Percentiles rank a stretch among this genome's conserved stretches.
phyloP scores from a whole-genome alignment of 805 yeast species.

The Saccharomycopsis sp. region DNA sequence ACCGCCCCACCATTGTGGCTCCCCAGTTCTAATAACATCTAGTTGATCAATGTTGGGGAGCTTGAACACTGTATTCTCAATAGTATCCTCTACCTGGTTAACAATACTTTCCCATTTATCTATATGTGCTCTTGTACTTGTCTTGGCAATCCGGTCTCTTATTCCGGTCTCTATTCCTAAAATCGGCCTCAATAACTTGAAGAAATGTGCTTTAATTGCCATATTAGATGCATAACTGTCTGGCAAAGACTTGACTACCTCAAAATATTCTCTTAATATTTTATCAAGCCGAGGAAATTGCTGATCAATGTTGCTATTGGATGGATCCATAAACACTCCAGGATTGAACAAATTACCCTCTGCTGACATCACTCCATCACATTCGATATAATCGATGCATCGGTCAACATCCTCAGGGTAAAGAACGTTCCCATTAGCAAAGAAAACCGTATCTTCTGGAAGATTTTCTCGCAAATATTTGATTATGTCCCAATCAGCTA shows the following conservation, averaged over 20 bases:
- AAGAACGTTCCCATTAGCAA: constrained; percentile 91
- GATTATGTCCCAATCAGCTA: constrained; percentile 88
- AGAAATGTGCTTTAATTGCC: constrained; percentile 89
- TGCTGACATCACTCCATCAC: constrained; percentile 96
- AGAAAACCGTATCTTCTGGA: constrained; percentile 55
- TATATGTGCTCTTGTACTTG: constrained; percentile 31
- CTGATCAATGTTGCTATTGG: constrained; percentile 29
- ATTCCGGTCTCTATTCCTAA: constrained; percentile 71
- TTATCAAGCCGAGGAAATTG: constrained; percentile 83
- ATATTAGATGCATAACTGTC: constrained; percentile 63
- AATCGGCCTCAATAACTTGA: constrained; percentile 79
- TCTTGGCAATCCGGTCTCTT: constrained; percentile 58
- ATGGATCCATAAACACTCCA: constrained; percentile 54
- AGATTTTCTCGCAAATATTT: constrained; percentile 71
- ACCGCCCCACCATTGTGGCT: constrained; percentile 24
- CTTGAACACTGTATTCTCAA: constrained; percentile 43
- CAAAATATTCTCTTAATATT: constrained; percentile 80
- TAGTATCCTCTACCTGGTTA: constrained; percentile 57
- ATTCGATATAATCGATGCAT: constrained; percentile 54
- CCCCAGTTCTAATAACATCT: constrained; percentile 57
- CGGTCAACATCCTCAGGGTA: constrained; percentile 79
- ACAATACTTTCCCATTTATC: constrained; percentile 55
- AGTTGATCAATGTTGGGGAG: constrained; percentile 44
- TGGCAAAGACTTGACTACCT: constrained; percentile 54
- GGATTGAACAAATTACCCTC: constrained; percentile 95